A percentile compares a stretch with the other conserved stretches of the same genome.
Conservation (phyloP, 768 basidiomycete species). For the Auricularia sp. region DNA sequence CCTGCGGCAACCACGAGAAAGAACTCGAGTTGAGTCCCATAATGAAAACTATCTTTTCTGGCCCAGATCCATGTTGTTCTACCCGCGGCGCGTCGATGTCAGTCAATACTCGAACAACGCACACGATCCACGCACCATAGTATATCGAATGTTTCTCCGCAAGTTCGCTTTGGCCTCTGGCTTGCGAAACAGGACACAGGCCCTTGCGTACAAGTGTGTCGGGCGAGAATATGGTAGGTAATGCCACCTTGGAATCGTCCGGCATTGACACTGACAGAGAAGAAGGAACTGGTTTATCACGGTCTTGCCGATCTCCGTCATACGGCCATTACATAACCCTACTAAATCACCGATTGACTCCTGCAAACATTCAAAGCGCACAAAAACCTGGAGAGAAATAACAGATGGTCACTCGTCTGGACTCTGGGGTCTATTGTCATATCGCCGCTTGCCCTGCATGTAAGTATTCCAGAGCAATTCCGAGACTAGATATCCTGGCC, state of each 20-base stretch:
- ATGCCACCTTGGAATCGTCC: background rate
- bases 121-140: conserved; percentile 24
- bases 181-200: conserved; percentile 59
- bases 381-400: too few relatives aligned
- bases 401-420: too few relatives aligned
- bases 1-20: conserved; percentile 43
- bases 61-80: conserved; percentile 63
- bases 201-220: conserved; percentile 58
- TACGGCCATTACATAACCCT: too few relatives aligned
- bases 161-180: conserved; percentile 36
- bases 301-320: too few relatives aligned
- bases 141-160: conserved; percentile 67
- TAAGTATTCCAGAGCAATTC: too few relatives aligned
- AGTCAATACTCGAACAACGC: background rate
- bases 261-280: background rate
- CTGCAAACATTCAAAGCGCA: too few relatives aligned
- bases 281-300: background rate
- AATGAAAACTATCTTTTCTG: conserved; percentile 60
- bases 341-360: too few relatives aligned
- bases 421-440: too few relatives aligned
- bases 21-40: conserved; percentile 51
- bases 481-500: too few relatives aligned
- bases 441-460: too few relatives aligned
- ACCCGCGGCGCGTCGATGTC: background rate
- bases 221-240: conserved; percentile 45